phyloP scores from a whole-genome alignment of 2,329 filamentous ascomycete species.

The Fusarium sp. region DNA sequence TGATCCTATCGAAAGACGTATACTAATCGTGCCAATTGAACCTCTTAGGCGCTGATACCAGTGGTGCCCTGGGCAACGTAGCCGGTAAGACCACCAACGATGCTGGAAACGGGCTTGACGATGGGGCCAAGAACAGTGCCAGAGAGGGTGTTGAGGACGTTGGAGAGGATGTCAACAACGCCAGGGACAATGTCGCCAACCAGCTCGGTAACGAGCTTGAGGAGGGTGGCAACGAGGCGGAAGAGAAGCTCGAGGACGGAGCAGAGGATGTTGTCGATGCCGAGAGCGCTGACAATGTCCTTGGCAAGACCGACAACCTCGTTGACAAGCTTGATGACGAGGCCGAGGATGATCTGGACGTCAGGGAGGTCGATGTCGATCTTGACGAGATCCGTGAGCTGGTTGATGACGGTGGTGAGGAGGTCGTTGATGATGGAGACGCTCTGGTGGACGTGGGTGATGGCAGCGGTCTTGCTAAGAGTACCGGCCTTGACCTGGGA shows the following conservation, averaged over 20 bases:
- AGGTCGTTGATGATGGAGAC: conserved; percentile 16
- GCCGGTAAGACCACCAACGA: conserved; percentile 6
- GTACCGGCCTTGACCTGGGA: conserved; percentile 14
- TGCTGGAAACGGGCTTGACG: conserved; percentile 6
- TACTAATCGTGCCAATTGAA: not conserved
- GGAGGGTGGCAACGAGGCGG: conserved; percentile 19
- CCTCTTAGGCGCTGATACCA: not conserved
- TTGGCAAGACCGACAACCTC: conserved; percentile 17
- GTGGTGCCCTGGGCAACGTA: conserved; percentile 12
- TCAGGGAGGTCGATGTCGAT: conserved; percentile 14
- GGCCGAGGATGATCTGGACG: conserved; percentile 21
- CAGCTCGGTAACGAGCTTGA: conserved; percentile 14
- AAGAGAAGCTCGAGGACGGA: conserved; percentile 7
- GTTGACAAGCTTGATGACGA: conserved; percentile 20
- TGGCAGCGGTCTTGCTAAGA: conserved; percentile 17
- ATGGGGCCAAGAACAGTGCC: conserved; percentile 16
- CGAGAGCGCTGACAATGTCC: conserved; percentile 5
- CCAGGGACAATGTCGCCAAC: conserved; percentile 29
- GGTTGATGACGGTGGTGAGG: conserved; percentile 15
- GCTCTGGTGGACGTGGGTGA: conserved; percentile 6
- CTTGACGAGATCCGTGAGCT: conserved; percentile 22
- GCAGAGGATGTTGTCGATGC: conserved; percentile 17
- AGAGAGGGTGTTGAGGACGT: conserved; percentile 17
- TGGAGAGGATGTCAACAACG: conserved; percentile 15
- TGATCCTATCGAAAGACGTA: conserved; percentile 1